Conservation (phyloP, 2,329 filamentous ascomycete species). For the Sporothrix brasiliensis region DNA sequence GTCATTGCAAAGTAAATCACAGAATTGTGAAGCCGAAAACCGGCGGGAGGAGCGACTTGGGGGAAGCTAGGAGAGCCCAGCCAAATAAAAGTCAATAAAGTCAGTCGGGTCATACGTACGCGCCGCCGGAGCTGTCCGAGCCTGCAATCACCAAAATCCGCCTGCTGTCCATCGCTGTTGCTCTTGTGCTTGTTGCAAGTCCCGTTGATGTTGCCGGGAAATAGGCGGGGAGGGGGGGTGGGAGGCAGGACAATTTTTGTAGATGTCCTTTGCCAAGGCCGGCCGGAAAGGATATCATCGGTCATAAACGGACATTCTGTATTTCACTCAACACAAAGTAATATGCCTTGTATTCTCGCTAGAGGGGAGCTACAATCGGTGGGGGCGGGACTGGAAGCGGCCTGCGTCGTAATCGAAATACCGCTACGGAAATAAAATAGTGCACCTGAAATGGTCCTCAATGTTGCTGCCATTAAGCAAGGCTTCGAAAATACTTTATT, state of each 20-base stretch:
- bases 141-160: slow-evolving; percentile 81
- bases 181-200: neutral
- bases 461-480: neutral
- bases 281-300: slow-evolving; percentile 19
- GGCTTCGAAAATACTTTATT: neutral
- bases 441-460: neutral
- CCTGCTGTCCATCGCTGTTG: slow-evolving; percentile 39
- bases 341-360: neutral
- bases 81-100: slow-evolving; percentile 7
- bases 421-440: neutral
- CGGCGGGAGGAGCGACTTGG: neutral
- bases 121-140: slow-evolving; percentile 88
- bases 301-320: neutral
- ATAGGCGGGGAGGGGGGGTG: neutral
- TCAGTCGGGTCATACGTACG: slow-evolving; percentile 53
- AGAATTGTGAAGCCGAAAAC: slow-evolving; percentile 1
- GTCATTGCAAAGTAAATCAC: neutral
- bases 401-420: slow-evolving; percentile 15
- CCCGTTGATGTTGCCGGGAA: neutral
- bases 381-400: neutral
- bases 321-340: slow-evolving; percentile 5
- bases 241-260: neutral
- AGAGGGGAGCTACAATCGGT: slow-evolving; percentile 10
- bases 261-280: slow-evolving; percentile 4
- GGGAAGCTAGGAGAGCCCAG: neutral